Base-by-base conservation (phyloP, 495 filamentous ascomycete genomes). In the Neurospora sp. region DNA sequence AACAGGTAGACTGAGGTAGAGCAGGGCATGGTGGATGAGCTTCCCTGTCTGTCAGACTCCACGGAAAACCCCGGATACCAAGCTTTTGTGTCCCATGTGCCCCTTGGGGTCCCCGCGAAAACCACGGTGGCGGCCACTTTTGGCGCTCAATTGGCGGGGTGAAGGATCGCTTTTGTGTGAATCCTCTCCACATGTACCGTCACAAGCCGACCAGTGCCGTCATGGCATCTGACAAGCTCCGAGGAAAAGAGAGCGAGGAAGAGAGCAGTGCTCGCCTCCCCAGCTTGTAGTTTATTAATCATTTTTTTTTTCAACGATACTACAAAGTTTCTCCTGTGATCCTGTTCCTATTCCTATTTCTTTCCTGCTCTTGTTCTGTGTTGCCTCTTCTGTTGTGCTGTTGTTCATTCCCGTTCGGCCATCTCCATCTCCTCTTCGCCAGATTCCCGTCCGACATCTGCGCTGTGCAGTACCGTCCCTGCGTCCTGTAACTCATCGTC, bases 131-230 rank as follows among this genome's bases (percentile, higher is more conserved):
- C 14, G 54, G 54, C 54, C 27, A 35, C 54, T 66, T 18, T 66
- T 66, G 16, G 54, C 27, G 54, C 54, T 66, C 75, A 70, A 73
- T 71, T 71, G 71, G 71, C 72, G 72, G 74, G 70, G 39, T 70
- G 49, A 16, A 38, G 49, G 31, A n/a, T 14, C 35, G 71, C 72
- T 41, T 39, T 23, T 11, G 54, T 40, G 3, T 37, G 11, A 20
- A 31, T 62, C 70, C 71, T 77, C 72, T 73, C 46, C 75, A 71
- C 60, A 37, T 39, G 27, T 44, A 62, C 79, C 81, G 81, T 81
- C 77, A 79, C 77, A 81, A 83, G 81, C 81, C 81, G 80, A 82
- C 70, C 35, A 54, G 72, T 79, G 71, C 78, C 78, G 77, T 72
- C 73, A 76, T 66, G 54, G 27, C 27, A 31, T 66, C 54, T 62